Conservation (phyloP, 345 rosid genomes). For the Clarkia xantiana region DNA sequence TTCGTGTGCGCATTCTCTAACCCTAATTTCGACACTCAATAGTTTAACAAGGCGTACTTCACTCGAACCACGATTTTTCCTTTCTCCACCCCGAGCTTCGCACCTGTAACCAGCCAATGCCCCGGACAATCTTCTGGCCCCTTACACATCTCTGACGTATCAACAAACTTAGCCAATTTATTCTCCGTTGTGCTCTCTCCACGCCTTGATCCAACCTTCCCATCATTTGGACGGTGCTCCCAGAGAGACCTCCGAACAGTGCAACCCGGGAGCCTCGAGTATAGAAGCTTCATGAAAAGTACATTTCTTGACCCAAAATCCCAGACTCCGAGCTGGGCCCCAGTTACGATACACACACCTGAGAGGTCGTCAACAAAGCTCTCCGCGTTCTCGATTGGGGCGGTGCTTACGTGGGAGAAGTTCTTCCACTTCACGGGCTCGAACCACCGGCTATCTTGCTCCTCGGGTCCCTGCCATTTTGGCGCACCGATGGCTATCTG, state of each 20-base stretch:
- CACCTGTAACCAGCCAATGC: slow-evolving; percentile 72
- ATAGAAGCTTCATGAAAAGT: slow-evolving; percentile 53
- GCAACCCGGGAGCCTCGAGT: slow-evolving; percentile 55
- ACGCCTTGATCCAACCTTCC: slow-evolving; percentile 26
- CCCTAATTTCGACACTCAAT: slow-evolving; percentile 11
- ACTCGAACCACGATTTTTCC: slow-evolving; percentile 50
- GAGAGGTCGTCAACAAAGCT: slow-evolving; percentile 37
- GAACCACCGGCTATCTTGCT: slow-evolving; percentile 80
- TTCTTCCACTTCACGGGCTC: slow-evolving; percentile 77
- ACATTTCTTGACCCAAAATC: slow-evolving; percentile 66
- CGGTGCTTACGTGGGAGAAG: slow-evolving; percentile 67
- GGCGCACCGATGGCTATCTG: slow-evolving; percentile 66
- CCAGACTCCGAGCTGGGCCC: slow-evolving; percentile 80
- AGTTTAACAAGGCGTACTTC: slow-evolving; percentile 59
- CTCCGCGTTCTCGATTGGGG: slow-evolving; percentile 55
- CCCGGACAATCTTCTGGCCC: slow-evolving; percentile 68
- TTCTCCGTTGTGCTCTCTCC: slow-evolving; percentile 16
- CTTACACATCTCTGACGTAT: slow-evolving; percentile 51
- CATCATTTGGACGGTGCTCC: slow-evolving; percentile 37
- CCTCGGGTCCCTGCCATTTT: slow-evolving; percentile 76
- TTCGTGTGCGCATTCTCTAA: too few relatives aligned
- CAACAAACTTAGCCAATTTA: slow-evolving; percentile 48
- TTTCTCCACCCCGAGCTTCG: slow-evolving; percentile 61
- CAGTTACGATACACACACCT: slow-evolving; percentile 51
- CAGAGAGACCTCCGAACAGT: slow-evolving; percentile 56